Conservation (phyloP, 352 stramenopile species). For the Globisporangium splendens region DNA sequence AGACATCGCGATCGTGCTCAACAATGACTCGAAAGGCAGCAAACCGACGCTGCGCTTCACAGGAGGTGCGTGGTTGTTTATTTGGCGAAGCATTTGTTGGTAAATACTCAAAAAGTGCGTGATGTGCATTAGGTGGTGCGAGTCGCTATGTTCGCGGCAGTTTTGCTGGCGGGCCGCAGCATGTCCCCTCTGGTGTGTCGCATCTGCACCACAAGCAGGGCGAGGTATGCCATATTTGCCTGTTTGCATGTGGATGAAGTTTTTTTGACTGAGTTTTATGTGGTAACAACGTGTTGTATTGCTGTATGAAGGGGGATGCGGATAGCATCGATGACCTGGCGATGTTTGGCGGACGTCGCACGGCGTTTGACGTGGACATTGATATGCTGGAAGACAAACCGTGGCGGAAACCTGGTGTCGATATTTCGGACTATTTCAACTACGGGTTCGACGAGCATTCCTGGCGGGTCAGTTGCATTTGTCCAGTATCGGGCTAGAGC, state of each 20-base stretch:
- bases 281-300: background rate
- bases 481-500: no score
- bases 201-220: conserved; percentile 19
- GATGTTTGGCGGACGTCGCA: conserved; percentile 79
- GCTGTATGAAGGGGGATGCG: conserved; percentile 16
- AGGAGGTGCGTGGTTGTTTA: no score
- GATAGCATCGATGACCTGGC: conserved; percentile 64
- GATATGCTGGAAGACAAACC: conserved; percentile 89
- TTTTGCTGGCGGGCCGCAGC: conserved; percentile 36
- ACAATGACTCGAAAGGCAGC: conserved; percentile 44
- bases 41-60: conserved; percentile 83
- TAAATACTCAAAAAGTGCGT: no score
- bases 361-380: conserved; percentile 91
- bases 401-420: conserved; percentile 88
- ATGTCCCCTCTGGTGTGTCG: conserved; percentile 21
- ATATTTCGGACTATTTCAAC: conserved; percentile 94
- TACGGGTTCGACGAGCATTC: conserved; percentile 91
- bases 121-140: conserved; percentile 13
- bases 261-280: background rate
- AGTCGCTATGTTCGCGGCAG: conserved; percentile 76
- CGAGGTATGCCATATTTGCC: conserved; percentile 15
- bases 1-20: conserved; percentile 79
- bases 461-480: conserved; percentile 44
- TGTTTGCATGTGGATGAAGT: background rate
- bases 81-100: no score